Evolutionary conservation across 495 filamentous ascomycete species (phyloP).

Genomic region (Polyplosphaeria fusca): DNA sequence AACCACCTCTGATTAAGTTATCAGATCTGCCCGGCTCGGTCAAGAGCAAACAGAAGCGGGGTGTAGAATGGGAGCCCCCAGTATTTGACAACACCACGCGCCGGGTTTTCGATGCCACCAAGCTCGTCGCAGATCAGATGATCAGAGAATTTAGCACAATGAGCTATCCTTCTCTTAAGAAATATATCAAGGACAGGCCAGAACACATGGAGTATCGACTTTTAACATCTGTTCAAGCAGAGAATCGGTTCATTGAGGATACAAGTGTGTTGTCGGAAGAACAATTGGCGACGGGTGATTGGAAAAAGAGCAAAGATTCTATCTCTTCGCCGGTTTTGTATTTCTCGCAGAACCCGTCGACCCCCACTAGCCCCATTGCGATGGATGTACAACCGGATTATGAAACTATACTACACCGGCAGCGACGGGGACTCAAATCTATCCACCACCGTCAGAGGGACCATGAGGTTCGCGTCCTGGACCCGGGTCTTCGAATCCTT

Average conservation of each 20-base stretch:
- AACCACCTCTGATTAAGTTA: too few relatives aligned
- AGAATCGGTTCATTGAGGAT: background rate
- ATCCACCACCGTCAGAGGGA: conserved; percentile 1
- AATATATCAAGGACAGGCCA: background rate
- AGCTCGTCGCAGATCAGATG: background rate
- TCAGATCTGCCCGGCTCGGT: background rate
- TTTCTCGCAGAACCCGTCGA: background rate
- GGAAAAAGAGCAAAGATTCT: background rate
- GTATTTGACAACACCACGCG: background rate
- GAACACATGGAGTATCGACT: background rate
- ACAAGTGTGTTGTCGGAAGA: too few relatives aligned
- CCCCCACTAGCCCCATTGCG: too few relatives aligned
- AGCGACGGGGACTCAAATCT: background rate
- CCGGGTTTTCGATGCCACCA: background rate
- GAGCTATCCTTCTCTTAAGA: background rate
- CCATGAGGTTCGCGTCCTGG: background rate
- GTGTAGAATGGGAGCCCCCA: background rate
- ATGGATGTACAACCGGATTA: background rate
- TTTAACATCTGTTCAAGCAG: background rate
- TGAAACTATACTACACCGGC: background rate
- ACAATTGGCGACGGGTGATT: background rate
- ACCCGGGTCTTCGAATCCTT: background rate
- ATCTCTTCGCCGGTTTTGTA: background rate
- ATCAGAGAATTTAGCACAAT: background rate
- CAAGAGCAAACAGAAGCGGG: background rate